Evolutionary conservation across 208 protist genomes (phyloP), one percentile per base, ranked within the genome.

Genomic region (Naegleria gruberi): DNA sequence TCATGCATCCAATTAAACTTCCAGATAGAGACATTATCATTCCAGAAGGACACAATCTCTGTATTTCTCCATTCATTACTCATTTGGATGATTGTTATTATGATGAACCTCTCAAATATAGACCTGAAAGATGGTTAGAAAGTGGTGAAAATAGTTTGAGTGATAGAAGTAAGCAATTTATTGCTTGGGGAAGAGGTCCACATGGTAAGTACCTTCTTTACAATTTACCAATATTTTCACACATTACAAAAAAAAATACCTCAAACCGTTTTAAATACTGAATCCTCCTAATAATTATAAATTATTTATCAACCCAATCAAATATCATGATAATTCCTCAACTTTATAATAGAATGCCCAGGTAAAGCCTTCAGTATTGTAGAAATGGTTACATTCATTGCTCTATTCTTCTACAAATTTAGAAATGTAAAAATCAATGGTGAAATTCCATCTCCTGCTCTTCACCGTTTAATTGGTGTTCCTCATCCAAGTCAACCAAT

Each of bases 391-490:
- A 34, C 12, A n/a, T 87, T 87, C 30, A 30, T 87, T n/a, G 83
- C 83, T 19, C 19, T 55, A 46, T 87, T 87, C 26, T 55, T 87
- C 44, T 30, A 87, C 41, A 87, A 87, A 43, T 87, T 87, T 40
- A 46, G n/a, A 55, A 46, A 45, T 41, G 41, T 87, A 7, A 46
- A n/a, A 55, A 8, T 87, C 1, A 55, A 30, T 55, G 83, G 12
- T 15, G 26, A 30, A 6, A 42, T 55, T 46, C n/a, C 34, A 40
- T 84, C 17, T 19, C 83, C 83, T 55, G 83, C 34, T n/a, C 5
- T 55, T 5, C 26, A 46, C 1, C 41, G 83, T 41, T 23, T 87
- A 23, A 87, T 87, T 87, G 83, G 83, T 37, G n/a, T 55, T 34
- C 43, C 83, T 12, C 34, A 87, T 40, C 83, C 83, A 46, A 87